Evolutionary conservation across 495 filamentous ascomycete genomes (phyloP), one percentile per base, ranked within the genome.

Genomic region (Clohesyomyces aquaticus): DNA sequence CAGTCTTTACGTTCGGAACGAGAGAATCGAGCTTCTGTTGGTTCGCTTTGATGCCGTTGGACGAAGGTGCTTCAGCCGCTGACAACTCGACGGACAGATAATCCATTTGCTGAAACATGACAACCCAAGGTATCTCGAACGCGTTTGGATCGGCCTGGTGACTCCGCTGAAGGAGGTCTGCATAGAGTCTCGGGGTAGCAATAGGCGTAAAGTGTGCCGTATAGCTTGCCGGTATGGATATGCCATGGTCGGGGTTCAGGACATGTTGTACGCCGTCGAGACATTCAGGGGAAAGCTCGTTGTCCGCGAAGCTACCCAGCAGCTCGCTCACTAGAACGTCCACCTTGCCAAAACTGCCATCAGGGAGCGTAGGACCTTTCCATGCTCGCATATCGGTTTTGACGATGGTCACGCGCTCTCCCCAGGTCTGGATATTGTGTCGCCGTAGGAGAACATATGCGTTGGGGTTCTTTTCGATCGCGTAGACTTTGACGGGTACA

Each of bases 381-480:
- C 94, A 99, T 38, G 87, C 85, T 28, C 94, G 87, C 94, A 99
- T 99, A 74, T 99, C 94, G 2, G 92, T 96, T 73, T 96, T 93
- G 41, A 97, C 88, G 8, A 99, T 82, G 0, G 82, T 90, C 3
- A 95, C 94, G 25, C 81, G 80, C 21, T 84, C 83, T 53, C 75
- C 78, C 94, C 94, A 99, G 42, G 82, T 81, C 1, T 77, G 77
- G 68, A 87, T 82, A 71, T 99, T 99, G 63, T 94, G 89, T 18
- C 88, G 81, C 50, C 96, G 86, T 16, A 99, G 83, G 56, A 96
- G 84, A 45, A 99, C 91, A 71, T 91, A 96, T 2, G 94, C 94
- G 75, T 98, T 97, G 1, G 91, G 93, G 69, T 99, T 99, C 82
- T 99, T 99, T 77, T 99, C 94, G 3, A 99, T 83, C 0, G 90